Conservation (phyloP, 345 rosid genomes). For the Aegle marmelos region DNA sequence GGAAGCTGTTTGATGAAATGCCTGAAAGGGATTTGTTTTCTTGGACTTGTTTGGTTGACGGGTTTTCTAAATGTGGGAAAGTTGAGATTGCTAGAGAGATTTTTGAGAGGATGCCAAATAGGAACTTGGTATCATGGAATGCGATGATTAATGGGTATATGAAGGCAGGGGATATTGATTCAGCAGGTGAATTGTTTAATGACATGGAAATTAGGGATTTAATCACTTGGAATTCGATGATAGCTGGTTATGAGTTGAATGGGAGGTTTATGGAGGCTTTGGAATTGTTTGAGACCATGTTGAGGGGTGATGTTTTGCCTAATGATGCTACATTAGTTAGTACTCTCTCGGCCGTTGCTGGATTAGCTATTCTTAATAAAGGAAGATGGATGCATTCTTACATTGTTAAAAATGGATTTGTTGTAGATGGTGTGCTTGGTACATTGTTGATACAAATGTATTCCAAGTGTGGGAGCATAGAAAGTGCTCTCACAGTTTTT, state of each 20-base stretch:
- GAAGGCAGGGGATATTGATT: slow-evolving; percentile 31
- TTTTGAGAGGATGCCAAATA: slow-evolving; percentile 36
- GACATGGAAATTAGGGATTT: slow-evolving; percentile 31
- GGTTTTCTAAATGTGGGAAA: slow-evolving; percentile 40
- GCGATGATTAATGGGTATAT: slow-evolving; percentile 44
- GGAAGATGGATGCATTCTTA: slow-evolving; percentile 66
- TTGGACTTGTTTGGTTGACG: slow-evolving; percentile 49
- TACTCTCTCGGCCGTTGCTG: slow-evolving; percentile 53
- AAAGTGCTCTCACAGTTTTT: slow-evolving; percentile 43
- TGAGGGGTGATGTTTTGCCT: slow-evolving; percentile 34
- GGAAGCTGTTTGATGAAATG: slow-evolving; percentile 47
- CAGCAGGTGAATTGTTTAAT: slow-evolving; percentile 31
- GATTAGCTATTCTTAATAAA: slow-evolving; percentile 41
- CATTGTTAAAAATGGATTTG: slow-evolving; percentile 37
- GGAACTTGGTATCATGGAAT: slow-evolving; percentile 43
- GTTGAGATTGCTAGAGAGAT: slow-evolving; percentile 40
- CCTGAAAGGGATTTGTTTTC: slow-evolving; percentile 45
- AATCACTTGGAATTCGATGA: slow-evolving; percentile 53
- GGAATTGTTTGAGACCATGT: slow-evolving; percentile 29
- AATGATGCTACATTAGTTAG: slow-evolving; percentile 47
- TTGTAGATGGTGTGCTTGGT: slow-evolving; percentile 45
- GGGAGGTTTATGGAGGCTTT: slow-evolving; percentile 37
- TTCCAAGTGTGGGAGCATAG: slow-evolving; percentile 63
- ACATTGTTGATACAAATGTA: slow-evolving; percentile 67
- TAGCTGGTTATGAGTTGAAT: slow-evolving; percentile 41